phyloP scores from a whole-genome alignment of 495 filamentous ascomycete genomes.

The Cenococcum geophilum region DNA sequence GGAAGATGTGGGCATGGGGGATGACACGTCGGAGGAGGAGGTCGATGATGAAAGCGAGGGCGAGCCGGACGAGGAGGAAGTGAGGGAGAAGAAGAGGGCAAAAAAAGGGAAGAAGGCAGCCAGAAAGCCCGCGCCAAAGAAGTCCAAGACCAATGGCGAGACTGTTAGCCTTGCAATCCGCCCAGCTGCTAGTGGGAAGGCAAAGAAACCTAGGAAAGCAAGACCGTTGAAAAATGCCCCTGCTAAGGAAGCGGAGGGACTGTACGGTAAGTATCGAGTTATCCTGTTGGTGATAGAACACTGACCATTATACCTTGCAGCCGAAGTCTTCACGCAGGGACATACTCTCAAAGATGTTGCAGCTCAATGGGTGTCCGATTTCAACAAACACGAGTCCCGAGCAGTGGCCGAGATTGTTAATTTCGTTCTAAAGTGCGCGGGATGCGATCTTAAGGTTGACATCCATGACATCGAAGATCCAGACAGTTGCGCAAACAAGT shows the following conservation, averaged over 20 bases:
- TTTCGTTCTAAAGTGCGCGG: constrained; percentile 76
- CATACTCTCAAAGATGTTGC: constrained; percentile 68
- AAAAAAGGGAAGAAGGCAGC: constrained; percentile 41
- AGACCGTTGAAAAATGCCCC: constrained; percentile 29
- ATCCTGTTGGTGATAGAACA: not conserved
- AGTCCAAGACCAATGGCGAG: constrained; percentile 44
- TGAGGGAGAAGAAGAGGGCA: constrained; percentile 51
- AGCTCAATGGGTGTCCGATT: constrained; percentile 69
- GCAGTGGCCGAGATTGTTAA: constrained; percentile 82
- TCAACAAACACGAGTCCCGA: constrained; percentile 57
- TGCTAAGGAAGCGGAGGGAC: constrained; percentile 53
- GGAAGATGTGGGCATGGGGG: constrained; percentile 37
- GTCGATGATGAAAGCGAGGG: constrained; percentile 51
- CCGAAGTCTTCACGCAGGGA: constrained; percentile 72
- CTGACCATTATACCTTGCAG: constrained; percentile 42
- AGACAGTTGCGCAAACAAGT: constrained; percentile 63
- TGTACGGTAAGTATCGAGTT: constrained; percentile 60
- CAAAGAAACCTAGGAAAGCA: constrained; percentile 35
- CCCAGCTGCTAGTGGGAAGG: constrained; percentile 44
- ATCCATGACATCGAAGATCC: constrained; percentile 77
- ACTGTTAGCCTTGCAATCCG: constrained; percentile 37
- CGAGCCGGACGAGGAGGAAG: constrained; percentile 60
- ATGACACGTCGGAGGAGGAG: constrained; percentile 39
- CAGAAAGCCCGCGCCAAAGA: constrained; percentile 64
- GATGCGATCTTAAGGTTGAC: constrained; percentile 67